These are phyloP conservation scores for Blastomyces parvus DNA, from an alignment of 2,329 filamentous ascomycete genomes.

Conservation along the genomic window DNA sequence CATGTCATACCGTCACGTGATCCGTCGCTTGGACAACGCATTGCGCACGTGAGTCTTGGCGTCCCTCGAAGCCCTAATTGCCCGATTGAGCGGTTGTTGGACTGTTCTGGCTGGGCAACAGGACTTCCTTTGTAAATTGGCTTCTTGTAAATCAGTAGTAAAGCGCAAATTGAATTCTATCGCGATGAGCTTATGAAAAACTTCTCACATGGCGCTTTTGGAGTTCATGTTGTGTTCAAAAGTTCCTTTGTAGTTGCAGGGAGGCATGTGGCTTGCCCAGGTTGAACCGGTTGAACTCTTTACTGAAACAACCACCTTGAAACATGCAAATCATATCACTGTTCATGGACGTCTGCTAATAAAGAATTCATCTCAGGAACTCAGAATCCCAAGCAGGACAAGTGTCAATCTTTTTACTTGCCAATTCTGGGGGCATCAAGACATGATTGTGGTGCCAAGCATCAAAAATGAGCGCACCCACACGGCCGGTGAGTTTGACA, in stretches of 20 bases:
- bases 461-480: not conserved
- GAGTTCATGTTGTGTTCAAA: not conserved
- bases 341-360: not conserved
- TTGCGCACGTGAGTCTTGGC: not conserved
- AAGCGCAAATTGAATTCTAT: too few species aligned
- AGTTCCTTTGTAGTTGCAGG: not conserved
- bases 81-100: too few species aligned
- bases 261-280: too few species aligned
- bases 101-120: too few species aligned
- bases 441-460: not conserved
- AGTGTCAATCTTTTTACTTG: not conserved
- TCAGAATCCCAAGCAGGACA: not conserved
- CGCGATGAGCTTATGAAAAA: not conserved
- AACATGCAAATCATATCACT: too few species aligned
- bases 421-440: not conserved
- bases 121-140: too few species aligned
- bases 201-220: not conserved
- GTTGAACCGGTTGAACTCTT: too few species aligned
- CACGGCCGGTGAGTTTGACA: too few species aligned
- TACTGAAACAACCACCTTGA: too few species aligned
- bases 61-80: too few species aligned
- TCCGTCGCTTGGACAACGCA: constrained; percentile 7
- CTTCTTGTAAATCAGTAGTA: too few species aligned
- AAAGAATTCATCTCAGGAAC: constrained; percentile 3
- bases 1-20: constrained; percentile 14